phyloP scores from a whole-genome alignment of 768 basidiomycete genomes.

The Lactifluus pinguis region DNA sequence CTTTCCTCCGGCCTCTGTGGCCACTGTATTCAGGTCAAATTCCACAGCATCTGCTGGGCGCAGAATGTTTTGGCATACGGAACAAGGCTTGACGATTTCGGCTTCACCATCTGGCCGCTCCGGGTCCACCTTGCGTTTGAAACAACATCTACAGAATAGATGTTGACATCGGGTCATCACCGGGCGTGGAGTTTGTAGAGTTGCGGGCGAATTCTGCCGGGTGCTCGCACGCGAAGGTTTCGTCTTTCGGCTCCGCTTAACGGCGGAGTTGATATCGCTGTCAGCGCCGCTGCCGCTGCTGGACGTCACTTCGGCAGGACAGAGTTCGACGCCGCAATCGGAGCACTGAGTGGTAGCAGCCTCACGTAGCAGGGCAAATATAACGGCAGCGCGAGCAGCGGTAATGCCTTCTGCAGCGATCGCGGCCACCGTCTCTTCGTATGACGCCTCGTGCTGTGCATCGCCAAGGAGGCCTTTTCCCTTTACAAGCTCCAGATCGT shows the following conservation, averaged over 20 bases:
- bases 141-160: constrained; percentile 83
- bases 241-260: constrained; percentile 42
- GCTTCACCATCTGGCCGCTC: constrained; percentile 67
- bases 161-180: constrained; percentile 91
- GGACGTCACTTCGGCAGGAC: constrained; percentile 33
- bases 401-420: constrained; percentile 78
- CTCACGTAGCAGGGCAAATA: constrained; percentile 80
- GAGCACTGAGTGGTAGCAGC: constrained; percentile 82
- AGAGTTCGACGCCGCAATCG: constrained; percentile 78
- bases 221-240: constrained; percentile 67
- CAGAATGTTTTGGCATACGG: constrained; percentile 67
- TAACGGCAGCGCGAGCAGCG: constrained; percentile 61
- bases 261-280: constrained; percentile 38
- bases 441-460: constrained; percentile 41
- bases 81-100: constrained; percentile 56
- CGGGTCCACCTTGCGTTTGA: constrained; percentile 66
- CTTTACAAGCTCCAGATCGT: constrained; percentile 85
- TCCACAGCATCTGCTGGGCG: constrained; percentile 72
- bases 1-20: constrained; percentile 38
- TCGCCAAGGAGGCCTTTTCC: constrained; percentile 47
- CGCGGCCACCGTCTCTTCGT: constrained; percentile 70
- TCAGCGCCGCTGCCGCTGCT: constrained; percentile 37
- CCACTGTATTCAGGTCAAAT: constrained; percentile 51
- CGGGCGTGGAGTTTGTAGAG: constrained; percentile 43
- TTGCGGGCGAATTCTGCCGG: constrained; percentile 52